Evolutionary conservation across 768 basidiomycete species (phyloP).

Genomic region (Suillus occidentalis): DNA sequence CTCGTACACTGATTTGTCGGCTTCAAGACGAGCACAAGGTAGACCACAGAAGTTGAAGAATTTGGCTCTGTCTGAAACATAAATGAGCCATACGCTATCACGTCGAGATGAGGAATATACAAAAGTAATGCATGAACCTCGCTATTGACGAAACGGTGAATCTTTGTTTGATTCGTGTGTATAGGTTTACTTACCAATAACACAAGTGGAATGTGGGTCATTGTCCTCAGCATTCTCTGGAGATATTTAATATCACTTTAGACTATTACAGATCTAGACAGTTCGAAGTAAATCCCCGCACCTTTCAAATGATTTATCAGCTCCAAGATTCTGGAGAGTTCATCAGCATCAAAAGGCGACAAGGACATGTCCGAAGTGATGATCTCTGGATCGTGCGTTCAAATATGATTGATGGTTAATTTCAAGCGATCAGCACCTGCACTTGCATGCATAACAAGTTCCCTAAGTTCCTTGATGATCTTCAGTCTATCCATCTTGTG

Average conservation of each 20-base stretch:
- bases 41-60: slow-evolving; percentile 10
- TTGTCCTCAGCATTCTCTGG: background rate
- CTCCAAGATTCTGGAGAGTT: slow-evolving; percentile 8
- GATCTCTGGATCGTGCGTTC: background rate
- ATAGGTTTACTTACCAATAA: slow-evolving; percentile 3
- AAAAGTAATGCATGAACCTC: slow-evolving; percentile 5
- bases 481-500: background rate
- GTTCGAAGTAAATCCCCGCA: background rate
- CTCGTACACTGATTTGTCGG: slow-evolving; percentile 5
- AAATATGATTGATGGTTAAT: background rate
- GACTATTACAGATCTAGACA: background rate
- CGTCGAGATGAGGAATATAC: background rate
- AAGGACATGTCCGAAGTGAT: slow-evolving; percentile 7
- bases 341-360: slow-evolving; percentile 7
- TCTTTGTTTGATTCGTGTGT: too few species aligned
- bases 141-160: background rate
- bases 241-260: background rate
- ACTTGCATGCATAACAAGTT: slow-evolving; percentile 3
- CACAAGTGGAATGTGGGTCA: slow-evolving; percentile 8
- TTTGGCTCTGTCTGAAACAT: slow-evolving; percentile 3
- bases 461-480: slow-evolving; percentile 8
- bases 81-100: background rate
- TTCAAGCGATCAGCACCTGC: slow-evolving; percentile 3
- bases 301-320: slow-evolving; percentile 7
- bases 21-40: slow-evolving; percentile 3